A percentile compares a stretch with the other conserved stretches of the same genome.
phyloP scores from a whole-genome alignment of 2,329 filamentous ascomycete genomes.

The Sporothrix curviconia region DNA sequence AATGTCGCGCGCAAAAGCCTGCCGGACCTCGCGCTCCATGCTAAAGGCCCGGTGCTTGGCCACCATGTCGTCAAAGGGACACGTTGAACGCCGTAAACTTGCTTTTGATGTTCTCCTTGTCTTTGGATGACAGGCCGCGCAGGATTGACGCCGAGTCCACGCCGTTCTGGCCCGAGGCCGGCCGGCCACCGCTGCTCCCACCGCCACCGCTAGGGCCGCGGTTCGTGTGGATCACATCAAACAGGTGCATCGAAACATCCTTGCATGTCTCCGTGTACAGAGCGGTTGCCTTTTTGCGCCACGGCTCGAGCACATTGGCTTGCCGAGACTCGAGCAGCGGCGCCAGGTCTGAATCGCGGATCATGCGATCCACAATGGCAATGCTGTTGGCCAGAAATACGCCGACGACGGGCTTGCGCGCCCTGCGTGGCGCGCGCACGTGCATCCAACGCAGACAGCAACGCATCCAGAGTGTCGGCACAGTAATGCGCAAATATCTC shows the following conservation, averaged over 20 bases:
- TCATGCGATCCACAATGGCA: conserved; percentile 75
- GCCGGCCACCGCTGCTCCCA: conserved; percentile 38
- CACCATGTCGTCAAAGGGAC: conserved; percentile 83
- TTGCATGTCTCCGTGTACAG: conserved; percentile 84
- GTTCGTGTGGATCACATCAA: conserved; percentile 89
- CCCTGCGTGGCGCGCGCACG: conserved; percentile 55
- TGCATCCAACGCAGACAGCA: conserved; percentile 68
- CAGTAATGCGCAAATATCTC: conserved; percentile 88
- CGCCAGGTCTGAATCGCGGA: conserved; percentile 71
- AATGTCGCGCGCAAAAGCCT: conserved; percentile 73
- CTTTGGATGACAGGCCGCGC: conserved; percentile 77
- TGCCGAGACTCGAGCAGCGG: conserved; percentile 63
- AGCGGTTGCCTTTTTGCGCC: conserved; percentile 78
- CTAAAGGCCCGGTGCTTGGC: conserved; percentile 71
- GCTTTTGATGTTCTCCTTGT: conserved; percentile 92
- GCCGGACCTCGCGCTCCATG: conserved; percentile 87
- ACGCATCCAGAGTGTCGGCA: conserved; percentile 75
- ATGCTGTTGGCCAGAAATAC: conserved; percentile 90
- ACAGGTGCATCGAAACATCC: conserved; percentile 74
- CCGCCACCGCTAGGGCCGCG: conserved; percentile 39
- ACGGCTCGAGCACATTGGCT: conserved; percentile 60
- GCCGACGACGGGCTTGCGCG: conserved; percentile 68
- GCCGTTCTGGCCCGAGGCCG: conserved; percentile 60
- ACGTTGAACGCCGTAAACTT: conserved; percentile 91
- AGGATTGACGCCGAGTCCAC: conserved; percentile 77